Percentiles rank a stretch among this genome's conserved stretches.
Conservation (phyloP, 192 early-diverging fungal genomes). For the Backusella circina region DNA sequence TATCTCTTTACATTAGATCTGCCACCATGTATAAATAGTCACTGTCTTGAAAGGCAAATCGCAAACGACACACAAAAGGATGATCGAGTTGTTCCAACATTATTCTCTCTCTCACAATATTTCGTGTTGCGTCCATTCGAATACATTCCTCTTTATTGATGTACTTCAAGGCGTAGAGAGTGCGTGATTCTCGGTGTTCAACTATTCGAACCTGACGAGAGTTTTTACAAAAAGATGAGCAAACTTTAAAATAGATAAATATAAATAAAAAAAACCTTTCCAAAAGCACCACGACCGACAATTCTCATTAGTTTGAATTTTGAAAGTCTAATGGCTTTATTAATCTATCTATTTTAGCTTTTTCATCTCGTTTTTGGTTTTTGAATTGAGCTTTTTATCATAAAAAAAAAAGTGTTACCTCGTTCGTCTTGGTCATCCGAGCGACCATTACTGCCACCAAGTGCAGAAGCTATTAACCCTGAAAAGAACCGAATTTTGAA, state of each 20-base stretch:
- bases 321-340: slow-evolving; percentile 59
- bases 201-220: slow-evolving; percentile 75
- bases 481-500: slow-evolving; percentile 7
- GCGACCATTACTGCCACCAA: slow-evolving; percentile 5
- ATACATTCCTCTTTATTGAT: slow-evolving; percentile 89
- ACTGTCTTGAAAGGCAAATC: slow-evolving; percentile 89
- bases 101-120: slow-evolving; percentile 76
- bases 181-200: slow-evolving; percentile 65
- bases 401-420: background rate
- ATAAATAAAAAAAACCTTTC: slow-evolving; percentile 58
- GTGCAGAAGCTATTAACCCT: slow-evolving; percentile 15
- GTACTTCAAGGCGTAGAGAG: slow-evolving; percentile 80
- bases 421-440: slow-evolving; percentile 10
- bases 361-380: background rate
- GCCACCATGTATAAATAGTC: slow-evolving; percentile 87
- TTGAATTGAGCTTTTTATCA: no score
- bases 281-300: slow-evolving; percentile 85
- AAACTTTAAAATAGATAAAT: background rate
- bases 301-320: slow-evolving; percentile 74
- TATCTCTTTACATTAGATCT: slow-evolving; percentile 83
- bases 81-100: slow-evolving; percentile 76
- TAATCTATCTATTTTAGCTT: background rate
- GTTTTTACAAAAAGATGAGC: no score
- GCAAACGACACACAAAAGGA: slow-evolving; percentile 67
- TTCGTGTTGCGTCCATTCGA: slow-evolving; percentile 74